phyloP scores from a whole-genome alignment of 108 stramenopile genomes.

The Pseudonitzschia pungens region DNA sequence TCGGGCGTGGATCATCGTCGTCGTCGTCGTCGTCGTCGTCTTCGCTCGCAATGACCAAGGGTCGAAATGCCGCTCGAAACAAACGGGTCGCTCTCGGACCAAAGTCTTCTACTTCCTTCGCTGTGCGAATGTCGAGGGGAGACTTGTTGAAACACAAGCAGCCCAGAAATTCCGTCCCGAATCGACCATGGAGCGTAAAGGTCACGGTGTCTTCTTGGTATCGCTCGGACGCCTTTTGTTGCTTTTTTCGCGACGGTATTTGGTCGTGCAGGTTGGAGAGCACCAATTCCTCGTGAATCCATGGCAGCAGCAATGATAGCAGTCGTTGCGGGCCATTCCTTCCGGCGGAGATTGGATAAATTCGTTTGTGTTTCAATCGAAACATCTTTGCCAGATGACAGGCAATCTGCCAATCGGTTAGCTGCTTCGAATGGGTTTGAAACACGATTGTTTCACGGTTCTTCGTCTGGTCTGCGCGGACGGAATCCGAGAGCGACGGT shows the following conservation, averaged over 20 bases:
- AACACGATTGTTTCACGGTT: not conserved
- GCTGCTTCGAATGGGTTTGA: not conserved
- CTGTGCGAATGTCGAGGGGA: not conserved
- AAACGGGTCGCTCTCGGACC: not conserved
- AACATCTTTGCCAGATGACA: not conserved
- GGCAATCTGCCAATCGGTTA: constrained; percentile 1
- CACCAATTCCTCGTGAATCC: not conserved
- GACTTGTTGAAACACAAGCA: constrained; percentile 5
- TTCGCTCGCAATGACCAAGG: not conserved
- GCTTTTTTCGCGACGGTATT: not conserved
- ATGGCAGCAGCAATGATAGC: not conserved
- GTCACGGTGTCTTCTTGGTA: not conserved
- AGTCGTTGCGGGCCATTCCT: no score
- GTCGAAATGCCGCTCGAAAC: not conserved
- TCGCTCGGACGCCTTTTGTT: not conserved
- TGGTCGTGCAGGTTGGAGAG: not conserved
- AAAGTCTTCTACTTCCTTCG: not conserved
- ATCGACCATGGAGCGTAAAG: not conserved
- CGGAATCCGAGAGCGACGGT: no score
- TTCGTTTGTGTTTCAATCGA: not conserved
- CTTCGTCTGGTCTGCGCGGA: no score
- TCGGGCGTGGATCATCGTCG: not conserved
- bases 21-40: not conserved
- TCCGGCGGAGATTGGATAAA: not conserved
- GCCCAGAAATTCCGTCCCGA: constrained; percentile 4